Evolutionary conservation across 257 asterid genomes (phyloP), one percentile per base, ranked within the genome.

Genomic region (Salvia hispanica): DNA sequence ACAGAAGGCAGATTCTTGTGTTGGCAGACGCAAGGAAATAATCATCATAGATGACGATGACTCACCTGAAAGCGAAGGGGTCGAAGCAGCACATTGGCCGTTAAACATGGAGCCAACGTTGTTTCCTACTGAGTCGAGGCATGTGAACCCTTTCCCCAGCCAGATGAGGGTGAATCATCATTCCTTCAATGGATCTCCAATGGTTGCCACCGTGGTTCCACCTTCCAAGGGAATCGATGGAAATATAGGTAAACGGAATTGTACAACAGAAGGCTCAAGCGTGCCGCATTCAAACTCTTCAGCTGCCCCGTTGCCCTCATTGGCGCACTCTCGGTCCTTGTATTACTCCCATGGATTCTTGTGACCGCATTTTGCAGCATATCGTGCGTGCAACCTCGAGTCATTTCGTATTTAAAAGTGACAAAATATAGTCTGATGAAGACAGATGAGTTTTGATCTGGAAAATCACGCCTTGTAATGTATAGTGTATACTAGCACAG

Each of bases 31-130:
- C 64, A 77, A 72, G 70, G 88, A 89, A 60, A 54, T 82, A 47
- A 79, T 79, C 31, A 72, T 82, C 6, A 79, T 85, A 37, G n/a
- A n/a, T n/a, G n/a, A n/a, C n/a, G 82, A 84, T 57, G 95, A 72
- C 77, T 66, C 84, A 2, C 83, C 80, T 6, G 81, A 82, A 62
- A 66, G 56, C 37, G 80, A 76, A 69, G 63, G 67, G 10, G 28
- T 72, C 52, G 58, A 31, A 33, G 53, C 75, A 67, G 39, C 71
- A 21, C 66, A 58, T 60, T 46, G 39, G 50, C 62, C 28, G 13
- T 69, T 65, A 52, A 42, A 51, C 66, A 60, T 64, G 28, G 79
- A 58, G 48, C 62, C 69, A 51, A 55, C 52, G 55, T 2, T 51
- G 53, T 58, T 39, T 7, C 34, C 64, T 3, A 15, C 51, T 2